phyloP scores from a whole-genome alignment of 1,139 yeast species.

The Suhomyces taliae region DNA sequence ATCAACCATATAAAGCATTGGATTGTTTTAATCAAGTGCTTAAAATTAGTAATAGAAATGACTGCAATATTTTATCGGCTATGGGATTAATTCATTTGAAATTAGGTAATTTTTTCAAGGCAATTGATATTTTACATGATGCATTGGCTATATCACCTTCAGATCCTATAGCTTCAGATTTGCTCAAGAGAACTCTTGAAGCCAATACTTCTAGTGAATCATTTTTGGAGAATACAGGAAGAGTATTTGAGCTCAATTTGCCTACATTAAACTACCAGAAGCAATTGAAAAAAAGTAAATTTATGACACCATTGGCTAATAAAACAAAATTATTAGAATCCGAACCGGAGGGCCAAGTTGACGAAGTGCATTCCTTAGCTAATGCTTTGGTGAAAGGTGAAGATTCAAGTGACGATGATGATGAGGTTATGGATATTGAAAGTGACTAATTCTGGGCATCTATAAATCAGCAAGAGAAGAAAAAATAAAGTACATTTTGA shows the following conservation, averaged over 20 bases:
- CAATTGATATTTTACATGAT: slow-evolving; percentile 76
- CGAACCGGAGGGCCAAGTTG: slow-evolving; percentile 10
- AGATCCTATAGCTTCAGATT: slow-evolving; percentile 82
- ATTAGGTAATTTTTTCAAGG: slow-evolving; percentile 60
- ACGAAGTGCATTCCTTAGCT: slow-evolving; percentile 36
- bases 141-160: slow-evolving; percentile 79
- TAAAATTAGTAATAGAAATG: slow-evolving; percentile 62
- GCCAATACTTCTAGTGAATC: slow-evolving; percentile 45
- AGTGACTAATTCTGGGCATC: slow-evolving; percentile 36
- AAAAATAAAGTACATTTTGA: too few relatives aligned
- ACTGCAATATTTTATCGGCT: slow-evolving; percentile 76
- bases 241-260: slow-evolving; percentile 19
- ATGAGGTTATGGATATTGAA: slow-evolving; percentile 64
- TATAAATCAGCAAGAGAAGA: too few relatives aligned
- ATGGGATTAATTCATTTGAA: slow-evolving; percentile 81
- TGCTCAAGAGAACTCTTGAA: slow-evolving; percentile 78
- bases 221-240: slow-evolving; percentile 25
- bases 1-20: slow-evolving; percentile 64
- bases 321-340: slow-evolving; percentile 15
- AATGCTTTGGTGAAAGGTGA: slow-evolving; percentile 51
- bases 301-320: slow-evolving; percentile 22
- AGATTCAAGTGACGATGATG: slow-evolving; percentile 59
- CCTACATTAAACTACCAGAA: slow-evolving; percentile 19
- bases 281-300: slow-evolving; percentile 12
- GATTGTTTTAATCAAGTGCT: slow-evolving; percentile 76